Percentiles rank a stretch among this genome's conserved stretches.
Evolutionary conservation across 805 yeast species (phyloP).

Genomic region (Yarrowia osloensis): DNA sequence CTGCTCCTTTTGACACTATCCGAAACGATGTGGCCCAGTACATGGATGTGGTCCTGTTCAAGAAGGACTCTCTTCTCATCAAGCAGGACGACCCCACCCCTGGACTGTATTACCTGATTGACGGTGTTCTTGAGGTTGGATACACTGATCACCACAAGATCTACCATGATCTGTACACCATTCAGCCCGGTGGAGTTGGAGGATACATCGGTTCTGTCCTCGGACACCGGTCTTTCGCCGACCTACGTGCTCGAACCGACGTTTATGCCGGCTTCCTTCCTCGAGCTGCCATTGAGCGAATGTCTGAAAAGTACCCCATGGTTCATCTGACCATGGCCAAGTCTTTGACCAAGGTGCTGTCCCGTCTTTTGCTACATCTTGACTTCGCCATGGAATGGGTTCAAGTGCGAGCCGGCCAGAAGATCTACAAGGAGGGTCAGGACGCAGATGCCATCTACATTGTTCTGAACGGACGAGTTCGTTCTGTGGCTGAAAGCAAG

Average conservation of each 20-base stretch:
- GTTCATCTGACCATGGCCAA: conserved; percentile 78
- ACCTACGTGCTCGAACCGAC: conserved; percentile 61
- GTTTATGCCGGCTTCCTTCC: conserved; percentile 73
- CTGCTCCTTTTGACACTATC: conserved; percentile 38
- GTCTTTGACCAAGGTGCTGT: conserved; percentile 64
- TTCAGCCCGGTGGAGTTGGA: conserved; percentile 77
- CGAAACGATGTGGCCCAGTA: conserved; percentile 41
- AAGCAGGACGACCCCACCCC: conserved; percentile 65
- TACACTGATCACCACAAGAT: conserved; percentile 44
- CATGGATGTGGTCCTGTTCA: conserved; percentile 56
- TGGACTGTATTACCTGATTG: conserved; percentile 79
- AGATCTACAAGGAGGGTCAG: conserved; percentile 78
- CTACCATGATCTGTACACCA: conserved; percentile 50
- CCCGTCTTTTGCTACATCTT: conserved; percentile 66
- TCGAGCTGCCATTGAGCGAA: conserved; percentile 58
- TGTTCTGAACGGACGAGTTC: conserved; percentile 82
- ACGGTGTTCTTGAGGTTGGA: conserved; percentile 71
- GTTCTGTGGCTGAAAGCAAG: conserved; percentile 51
- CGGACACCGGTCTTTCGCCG: conserved; percentile 76
- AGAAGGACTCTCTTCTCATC: conserved; percentile 58
- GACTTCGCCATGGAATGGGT: conserved; percentile 97
- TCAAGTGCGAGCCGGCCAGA: conserved; percentile 82
- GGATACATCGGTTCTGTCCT: conserved; percentile 83
- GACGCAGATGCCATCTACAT: conserved; percentile 88
- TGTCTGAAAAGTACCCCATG: conserved; percentile 75